Evolutionary conservation across 2,329 filamentous ascomycete species (phyloP), one percentile per base, ranked within the genome.

Genomic region (Chalara sp.): DNA sequence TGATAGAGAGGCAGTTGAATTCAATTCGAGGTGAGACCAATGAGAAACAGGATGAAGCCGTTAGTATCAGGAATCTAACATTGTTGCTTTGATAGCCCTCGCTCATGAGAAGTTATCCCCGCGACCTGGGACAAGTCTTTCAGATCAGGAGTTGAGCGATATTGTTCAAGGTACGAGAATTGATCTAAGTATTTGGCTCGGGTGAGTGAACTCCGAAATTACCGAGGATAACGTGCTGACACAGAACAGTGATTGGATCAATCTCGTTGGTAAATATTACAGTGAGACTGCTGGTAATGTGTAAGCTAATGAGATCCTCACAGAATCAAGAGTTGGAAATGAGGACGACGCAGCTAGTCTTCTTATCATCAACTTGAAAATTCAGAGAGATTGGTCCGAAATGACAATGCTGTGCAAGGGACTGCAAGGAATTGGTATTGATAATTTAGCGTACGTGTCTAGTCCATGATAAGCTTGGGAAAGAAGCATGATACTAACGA

Each of bases 371-470:
- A 78, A 78, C 21, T 62, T 80, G 1, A 67, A 69, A 2, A 72
- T 80, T 0, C 76, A 80, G 56, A 70, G 71, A 52, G 74, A 75
- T 54, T 80, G 76, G 76, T 72, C 74, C 1, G 68, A 76, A 12
- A 78, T 77, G 58, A 68, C 76, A 1, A 66, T 76, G 51, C 13
- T 57, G 5, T 74, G 76, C 44, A 74, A 76, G 58, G 76, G 75
- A 0, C 61, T 79, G 1, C 70, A 73, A 41, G 67, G 68, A 5
- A 70, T 73, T 47, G 74, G 73, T 3, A 70, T 75, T 6, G 72
- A 76, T 44, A 76, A 76, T 43, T 68, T 78, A 35, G 72, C 55
- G 56, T 58, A 51, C 40, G 56, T 47, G 21, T 29, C 3, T 4
- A 6, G 6, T 30, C 10, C 28, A 45, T 6, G 7, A 30, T 32